phyloP scores from a whole-genome alignment of 2,329 filamentous ascomycete genomes.

The Cadophora gregata region DNA sequence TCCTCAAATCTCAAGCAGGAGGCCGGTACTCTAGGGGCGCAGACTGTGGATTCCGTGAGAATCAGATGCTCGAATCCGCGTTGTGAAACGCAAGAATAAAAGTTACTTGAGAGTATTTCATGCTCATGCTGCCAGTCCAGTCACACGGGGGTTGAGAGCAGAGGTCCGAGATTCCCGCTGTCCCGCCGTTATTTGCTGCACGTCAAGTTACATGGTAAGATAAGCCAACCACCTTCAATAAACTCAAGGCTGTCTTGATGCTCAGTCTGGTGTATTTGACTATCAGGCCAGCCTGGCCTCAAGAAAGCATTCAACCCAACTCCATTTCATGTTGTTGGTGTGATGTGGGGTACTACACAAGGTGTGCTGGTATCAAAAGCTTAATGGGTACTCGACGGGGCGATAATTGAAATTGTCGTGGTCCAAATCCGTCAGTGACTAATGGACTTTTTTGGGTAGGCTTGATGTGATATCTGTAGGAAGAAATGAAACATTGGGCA shows the following conservation, averaged over 20 bases:
- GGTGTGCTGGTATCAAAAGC: slow-evolving; percentile 16
- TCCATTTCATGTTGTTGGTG: background rate
- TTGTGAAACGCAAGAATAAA: background rate
- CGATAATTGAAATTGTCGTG: background rate
- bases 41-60: background rate
- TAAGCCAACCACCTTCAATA: background rate
- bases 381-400: background rate
- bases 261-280: background rate
- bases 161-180: slow-evolving; percentile 7
- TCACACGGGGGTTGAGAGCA: background rate
- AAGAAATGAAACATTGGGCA: background rate
- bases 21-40: background rate
- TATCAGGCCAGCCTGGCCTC: background rate
- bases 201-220: background rate
- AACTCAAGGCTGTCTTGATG: background rate
- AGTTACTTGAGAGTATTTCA: background rate
- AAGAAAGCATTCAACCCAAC: background rate
- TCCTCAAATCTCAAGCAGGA: background rate
- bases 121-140: background rate
- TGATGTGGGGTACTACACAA: background rate
- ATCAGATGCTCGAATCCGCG: slow-evolving; percentile 2
- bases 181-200: background rate
- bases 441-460: background rate
- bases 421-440: background rate
- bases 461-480: background rate